A percentile compares a stretch with the other conserved stretches of the same genome.
Conservation (phyloP, 2,329 filamentous ascomycete species). For the Sarocladium strictum region DNA sequence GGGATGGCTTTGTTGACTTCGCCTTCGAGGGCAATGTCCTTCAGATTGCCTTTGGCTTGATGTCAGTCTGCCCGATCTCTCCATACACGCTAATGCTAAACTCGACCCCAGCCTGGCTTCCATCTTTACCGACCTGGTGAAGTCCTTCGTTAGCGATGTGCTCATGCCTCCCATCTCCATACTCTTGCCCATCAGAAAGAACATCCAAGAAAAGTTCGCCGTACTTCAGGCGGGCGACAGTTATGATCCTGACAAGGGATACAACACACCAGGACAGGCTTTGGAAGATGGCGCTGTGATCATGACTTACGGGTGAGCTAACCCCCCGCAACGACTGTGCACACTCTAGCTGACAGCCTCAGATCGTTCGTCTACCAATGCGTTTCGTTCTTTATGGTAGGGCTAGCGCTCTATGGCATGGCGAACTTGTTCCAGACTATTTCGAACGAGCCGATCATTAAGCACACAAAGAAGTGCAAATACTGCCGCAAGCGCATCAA, state of each 20-base stretch:
- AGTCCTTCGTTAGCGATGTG: slow-evolving; percentile 65
- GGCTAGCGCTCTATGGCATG: slow-evolving; percentile 58
- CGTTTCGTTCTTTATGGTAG: slow-evolving; percentile 61
- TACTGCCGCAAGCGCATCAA: slow-evolving; percentile 61
- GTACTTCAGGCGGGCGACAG: slow-evolving; percentile 54
- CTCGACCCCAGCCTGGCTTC: slow-evolving; percentile 51
- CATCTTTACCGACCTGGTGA: slow-evolving; percentile 65
- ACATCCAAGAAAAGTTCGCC: slow-evolving; percentile 70
- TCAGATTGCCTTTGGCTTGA: slow-evolving; percentile 69
- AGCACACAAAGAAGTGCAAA: slow-evolving; percentile 61
- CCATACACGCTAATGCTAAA: no score
- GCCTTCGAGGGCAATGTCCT: slow-evolving; percentile 69
- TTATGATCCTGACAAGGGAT: slow-evolving; percentile 46
- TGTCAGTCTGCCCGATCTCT: slow-evolving; percentile 41
- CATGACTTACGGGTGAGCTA: slow-evolving; percentile 59
- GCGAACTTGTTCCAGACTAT: slow-evolving; percentile 56
- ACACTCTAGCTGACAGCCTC: slow-evolving; percentile 7
- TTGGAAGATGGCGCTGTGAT: slow-evolving; percentile 66
- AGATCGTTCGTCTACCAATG: slow-evolving; percentile 58
- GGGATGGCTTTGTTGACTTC: slow-evolving; percentile 64
- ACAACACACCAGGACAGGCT: slow-evolving; percentile 66
- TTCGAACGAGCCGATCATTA: slow-evolving; percentile 63
- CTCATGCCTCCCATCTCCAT: slow-evolving; percentile 64
- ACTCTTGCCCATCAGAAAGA: slow-evolving; percentile 62
- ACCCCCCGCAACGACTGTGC: no score